Evolutionary conservation across 1,284 basidiomycete genomes (phyloP), one percentile per base, ranked within the genome.

Genomic region (Waitea zeae): DNA sequence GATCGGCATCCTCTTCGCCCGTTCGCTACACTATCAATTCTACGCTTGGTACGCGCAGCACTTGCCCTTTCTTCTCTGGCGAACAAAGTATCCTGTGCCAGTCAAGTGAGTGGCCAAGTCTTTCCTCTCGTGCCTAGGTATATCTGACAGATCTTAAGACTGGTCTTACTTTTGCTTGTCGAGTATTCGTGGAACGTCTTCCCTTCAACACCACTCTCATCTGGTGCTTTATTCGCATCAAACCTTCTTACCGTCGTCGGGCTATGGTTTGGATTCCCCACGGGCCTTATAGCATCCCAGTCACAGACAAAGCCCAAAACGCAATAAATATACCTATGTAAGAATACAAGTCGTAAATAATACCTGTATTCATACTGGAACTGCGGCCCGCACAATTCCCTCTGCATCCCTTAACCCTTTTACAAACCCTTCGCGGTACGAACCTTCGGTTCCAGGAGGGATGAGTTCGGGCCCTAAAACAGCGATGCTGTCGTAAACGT

Each of bases 1-100:
- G 34, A 78, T 96, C 40, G 93, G 93, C 15, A 80, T 98, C 20
- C 45, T 84, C 3, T 96, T 84, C 51, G 86, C 95, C 12, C 73
- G 95, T n/a, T 95, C 90, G 12, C 58, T 99, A 36, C 93, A 99
- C 53, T 98, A 97, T 53, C 93, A 99, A 47, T 99, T 99, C 56
- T 96, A 96, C 53, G 79, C 83, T 3, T 98, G 93, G 95, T 97
- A 97, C 53, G 88, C 83, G 9, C 81, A 89, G 42, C 87, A 93
- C 45, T 53, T 95, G n/a, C 88, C 90, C 0, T 75, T 93, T 46
- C 57, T 98, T 17, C 58, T 72, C 4, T 90, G 76, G 70, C 69
- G 71, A 45, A 79, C 82, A 3, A 62, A 54, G 36, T 82, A 71
- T 49, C 76, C 75, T 15, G 31, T 67, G 12, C 22, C 57, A 17